These are phyloP conservation scores for Novymonas esmeraldas DNA, from an alignment of 208 protist genomes.

Conservation along the genomic window DNA sequence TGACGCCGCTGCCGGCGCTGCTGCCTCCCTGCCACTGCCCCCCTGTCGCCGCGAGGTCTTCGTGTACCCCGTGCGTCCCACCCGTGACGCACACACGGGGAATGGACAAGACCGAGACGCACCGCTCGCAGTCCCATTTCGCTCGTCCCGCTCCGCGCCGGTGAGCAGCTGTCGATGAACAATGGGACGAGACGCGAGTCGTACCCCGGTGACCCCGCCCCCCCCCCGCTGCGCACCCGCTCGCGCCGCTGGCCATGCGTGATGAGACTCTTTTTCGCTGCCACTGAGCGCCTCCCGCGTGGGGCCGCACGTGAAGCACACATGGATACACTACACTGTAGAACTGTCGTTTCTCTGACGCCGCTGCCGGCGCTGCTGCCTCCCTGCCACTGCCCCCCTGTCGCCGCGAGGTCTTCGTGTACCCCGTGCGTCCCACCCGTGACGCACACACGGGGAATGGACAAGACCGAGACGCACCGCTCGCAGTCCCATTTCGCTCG, in stretches of 20 bases:
- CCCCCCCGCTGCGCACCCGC: not conserved
- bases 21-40: not conserved
- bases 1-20: slow-evolving; percentile 7
- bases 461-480: slow-evolving; percentile 22
- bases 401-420: too few species aligned
- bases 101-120: slow-evolving; percentile 26
- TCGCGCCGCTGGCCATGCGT: not conserved
- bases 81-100: slow-evolving; percentile 9
- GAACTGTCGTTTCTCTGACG: slow-evolving; percentile 31
- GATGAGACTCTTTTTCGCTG: slow-evolving; percentile 23
- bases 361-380: not conserved
- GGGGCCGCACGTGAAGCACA: slow-evolving; percentile 16
- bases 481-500: slow-evolving; percentile 25
- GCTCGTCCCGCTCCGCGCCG: slow-evolving; percentile 19
- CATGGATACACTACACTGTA: slow-evolving; percentile 21
- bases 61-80: too few species aligned
- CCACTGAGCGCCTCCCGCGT: slow-evolving; percentile 13
- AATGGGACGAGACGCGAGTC: not conserved
- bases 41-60: not conserved
- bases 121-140: slow-evolving; percentile 18
- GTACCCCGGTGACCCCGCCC: not conserved
- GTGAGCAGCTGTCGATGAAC: slow-evolving; percentile 6
- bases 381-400: not conserved
- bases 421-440: too few species aligned
- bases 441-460: slow-evolving; percentile 13